Conservation (phyloP, 768 basidiomycete species). For the Xerocomus potaroensis region DNA sequence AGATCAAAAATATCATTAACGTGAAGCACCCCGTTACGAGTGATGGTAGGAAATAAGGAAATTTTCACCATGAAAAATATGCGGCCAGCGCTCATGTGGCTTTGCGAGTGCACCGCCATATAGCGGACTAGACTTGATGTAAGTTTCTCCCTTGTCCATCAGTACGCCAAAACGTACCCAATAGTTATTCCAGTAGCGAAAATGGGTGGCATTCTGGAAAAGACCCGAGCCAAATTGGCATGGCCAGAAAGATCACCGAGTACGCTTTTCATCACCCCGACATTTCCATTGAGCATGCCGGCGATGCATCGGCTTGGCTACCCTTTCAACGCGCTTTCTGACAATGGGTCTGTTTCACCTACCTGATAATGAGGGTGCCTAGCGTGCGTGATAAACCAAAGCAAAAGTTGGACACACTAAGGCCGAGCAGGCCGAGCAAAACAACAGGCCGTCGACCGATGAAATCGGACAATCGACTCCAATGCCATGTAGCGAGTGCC, state of each 20-base stretch:
- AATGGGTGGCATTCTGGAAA: constrained; percentile 17
- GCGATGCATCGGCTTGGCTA: constrained; percentile 31
- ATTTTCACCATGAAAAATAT: constrained; percentile 36
- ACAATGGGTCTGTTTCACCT: neutral
- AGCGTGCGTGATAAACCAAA: constrained; percentile 64
- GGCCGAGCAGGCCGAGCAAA: constrained; percentile 51
- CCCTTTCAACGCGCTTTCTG: neutral
- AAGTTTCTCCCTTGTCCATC: neutral
- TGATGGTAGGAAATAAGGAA: constrained; percentile 38
- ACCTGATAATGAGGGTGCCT: constrained; percentile 52
- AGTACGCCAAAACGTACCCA: neutral
- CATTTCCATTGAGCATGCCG: constrained; percentile 38
- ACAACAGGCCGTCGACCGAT: constrained; percentile 61
- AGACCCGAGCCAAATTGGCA: constrained; percentile 34
- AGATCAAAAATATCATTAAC: constrained; percentile 13
- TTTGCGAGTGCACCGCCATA: constrained; percentile 54
- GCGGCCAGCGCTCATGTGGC: constrained; percentile 53
- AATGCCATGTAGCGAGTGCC: constrained; percentile 45
- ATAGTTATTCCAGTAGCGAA: constrained; percentile 3
- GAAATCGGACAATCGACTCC: constrained; percentile 59
- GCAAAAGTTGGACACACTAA: constrained; percentile 47
- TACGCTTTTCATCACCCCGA: constrained; percentile 64
- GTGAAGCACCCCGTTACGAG: constrained; percentile 17
- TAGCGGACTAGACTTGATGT: constrained; percentile 41
- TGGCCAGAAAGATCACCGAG: constrained; percentile 57